These are phyloP conservation scores for Polytrichum formosum DNA, from an alignment of 225 moss, liverwort and hornwort species.

Conservation along the genomic window DNA sequence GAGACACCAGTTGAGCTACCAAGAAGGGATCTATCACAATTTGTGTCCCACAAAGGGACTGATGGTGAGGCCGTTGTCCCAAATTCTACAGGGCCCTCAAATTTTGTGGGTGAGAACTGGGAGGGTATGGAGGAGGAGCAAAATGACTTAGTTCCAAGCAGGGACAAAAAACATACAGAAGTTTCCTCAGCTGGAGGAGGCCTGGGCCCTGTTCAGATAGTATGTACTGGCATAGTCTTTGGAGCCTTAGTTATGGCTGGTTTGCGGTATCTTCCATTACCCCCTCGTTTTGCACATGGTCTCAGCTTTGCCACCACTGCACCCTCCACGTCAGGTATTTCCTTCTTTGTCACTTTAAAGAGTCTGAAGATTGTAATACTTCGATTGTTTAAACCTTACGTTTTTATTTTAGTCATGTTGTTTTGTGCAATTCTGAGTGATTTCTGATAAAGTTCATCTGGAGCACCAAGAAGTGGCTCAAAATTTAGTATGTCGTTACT, in stretches of 20 bases:
- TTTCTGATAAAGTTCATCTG: too few relatives aligned
- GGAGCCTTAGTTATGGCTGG: conserved; percentile 52
- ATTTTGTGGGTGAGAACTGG: conserved; percentile 47
- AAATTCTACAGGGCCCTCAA: conserved; percentile 16
- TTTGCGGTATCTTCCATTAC: conserved; percentile 34
- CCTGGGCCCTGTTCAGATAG: conserved; percentile 47
- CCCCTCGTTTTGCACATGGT: conserved; percentile 15
- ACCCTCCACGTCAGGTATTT: conserved; percentile 36
- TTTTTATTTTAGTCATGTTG: too few relatives aligned
- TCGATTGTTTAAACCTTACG: too few relatives aligned
- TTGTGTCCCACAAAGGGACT: conserved; percentile 55
- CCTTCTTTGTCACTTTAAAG: too few relatives aligned
- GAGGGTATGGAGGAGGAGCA: conserved; percentile 36
- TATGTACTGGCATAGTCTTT: conserved; percentile 67
- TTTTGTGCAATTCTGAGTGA: too few relatives aligned
- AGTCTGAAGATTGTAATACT: too few relatives aligned
- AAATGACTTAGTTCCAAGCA: conserved; percentile 19
- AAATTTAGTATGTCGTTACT: neutral
- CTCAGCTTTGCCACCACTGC: conserved; percentile 16
- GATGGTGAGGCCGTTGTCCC: conserved; percentile 43
- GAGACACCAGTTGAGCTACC: conserved; percentile 35
- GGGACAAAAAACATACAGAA: conserved; percentile 23
- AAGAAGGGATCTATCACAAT: conserved; percentile 52
- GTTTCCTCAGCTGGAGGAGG: conserved; percentile 20
- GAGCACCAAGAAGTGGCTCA: neutral